Evolutionary conservation across 495 filamentous ascomycete species (phyloP).

Genomic region (Astrothelium macrocarpum): DNA sequence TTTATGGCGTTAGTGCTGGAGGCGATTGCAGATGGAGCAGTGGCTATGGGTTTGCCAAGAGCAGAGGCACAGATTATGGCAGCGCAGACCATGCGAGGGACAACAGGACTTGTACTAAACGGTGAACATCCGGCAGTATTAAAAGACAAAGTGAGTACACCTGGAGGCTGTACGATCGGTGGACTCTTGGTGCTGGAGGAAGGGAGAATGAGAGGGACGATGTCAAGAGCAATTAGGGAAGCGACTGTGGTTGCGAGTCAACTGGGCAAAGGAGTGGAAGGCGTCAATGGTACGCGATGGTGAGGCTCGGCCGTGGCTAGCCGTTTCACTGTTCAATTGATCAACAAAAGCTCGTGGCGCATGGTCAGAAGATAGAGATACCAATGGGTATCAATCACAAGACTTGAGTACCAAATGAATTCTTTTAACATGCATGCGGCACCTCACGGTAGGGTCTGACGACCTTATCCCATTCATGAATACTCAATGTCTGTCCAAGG

Average conservation of each 20-base stretch:
- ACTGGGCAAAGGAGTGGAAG: slow-evolving; percentile 43
- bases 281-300: slow-evolving; percentile 41
- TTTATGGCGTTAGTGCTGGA: slow-evolving; percentile 73
- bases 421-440: too few relatives aligned
- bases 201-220: slow-evolving; percentile 56
- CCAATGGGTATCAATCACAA: too few relatives aligned
- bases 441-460: too few relatives aligned
- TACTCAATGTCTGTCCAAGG: too few relatives aligned
- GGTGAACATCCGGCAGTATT: slow-evolving; percentile 71
- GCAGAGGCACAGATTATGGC: slow-evolving; percentile 72
- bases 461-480: too few relatives aligned
- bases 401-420: too few relatives aligned
- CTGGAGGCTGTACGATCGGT: slow-evolving; percentile 72
- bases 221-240: slow-evolving; percentile 65
- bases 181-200: slow-evolving; percentile 70
- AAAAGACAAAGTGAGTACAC: slow-evolving; percentile 68
- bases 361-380: too few relatives aligned
- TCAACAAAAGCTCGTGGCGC: too few relatives aligned
- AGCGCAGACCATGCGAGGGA: slow-evolving; percentile 67
- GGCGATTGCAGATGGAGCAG: slow-evolving; percentile 65
- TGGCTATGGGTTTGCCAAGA: slow-evolving; percentile 70
- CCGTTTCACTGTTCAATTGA: too few relatives aligned
- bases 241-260: slow-evolving; percentile 67
- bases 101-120: slow-evolving; percentile 56
- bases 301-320: slow-evolving; percentile 1